Evolutionary conservation across 441 rosid species (phyloP).

Genomic region (Populus trichocarpa): DNA sequence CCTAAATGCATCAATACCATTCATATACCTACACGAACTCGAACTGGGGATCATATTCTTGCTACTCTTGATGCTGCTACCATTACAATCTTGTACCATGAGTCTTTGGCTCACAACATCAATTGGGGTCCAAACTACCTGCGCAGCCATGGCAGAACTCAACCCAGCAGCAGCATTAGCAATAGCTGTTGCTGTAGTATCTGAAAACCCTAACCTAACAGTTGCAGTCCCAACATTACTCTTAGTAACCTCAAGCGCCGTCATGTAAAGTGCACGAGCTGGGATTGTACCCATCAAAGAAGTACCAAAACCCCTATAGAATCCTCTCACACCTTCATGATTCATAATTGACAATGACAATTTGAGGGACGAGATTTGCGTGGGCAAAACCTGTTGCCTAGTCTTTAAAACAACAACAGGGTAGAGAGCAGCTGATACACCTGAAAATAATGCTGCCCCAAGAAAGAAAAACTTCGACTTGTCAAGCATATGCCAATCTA

Average conservation of each 20-base stretch:
- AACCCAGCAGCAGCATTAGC: conserved; percentile 83
- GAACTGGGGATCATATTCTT: conserved; percentile 16
- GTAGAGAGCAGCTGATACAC: conserved; percentile 73
- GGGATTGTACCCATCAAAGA: conserved; percentile 83
- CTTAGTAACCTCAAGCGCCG: conserved; percentile 80
- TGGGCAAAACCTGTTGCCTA: conserved; percentile 62
- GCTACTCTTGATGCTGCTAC: conserved; percentile 10
- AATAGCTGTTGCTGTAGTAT: conserved; percentile 49
- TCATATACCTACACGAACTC: conserved; percentile 44
- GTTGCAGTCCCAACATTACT: conserved; percentile 69
- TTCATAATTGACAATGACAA: conserved; percentile 46
- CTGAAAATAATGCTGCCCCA: conserved; percentile 86
- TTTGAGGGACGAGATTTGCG: conserved; percentile 45
- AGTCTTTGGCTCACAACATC: conserved; percentile 91
- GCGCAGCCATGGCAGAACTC: conserved; percentile 84
- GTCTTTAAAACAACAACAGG: conserved; percentile 79
- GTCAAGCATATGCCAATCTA: conserved; percentile 91
- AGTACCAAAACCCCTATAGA: conserved; percentile 81
- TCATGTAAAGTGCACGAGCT: conserved; percentile 85
- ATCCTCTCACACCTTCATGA: conserved; percentile 64
- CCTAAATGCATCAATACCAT: conserved; percentile 76
- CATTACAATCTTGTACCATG: conserved; percentile 64
- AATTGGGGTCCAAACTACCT: conserved; percentile 81
- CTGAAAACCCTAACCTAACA: conserved; percentile 59
- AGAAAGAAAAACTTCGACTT: conserved; percentile 82